Conservation (phyloP, 2,329 filamentous ascomycete genomes). For the Hypomyces perniciosus region DNA sequence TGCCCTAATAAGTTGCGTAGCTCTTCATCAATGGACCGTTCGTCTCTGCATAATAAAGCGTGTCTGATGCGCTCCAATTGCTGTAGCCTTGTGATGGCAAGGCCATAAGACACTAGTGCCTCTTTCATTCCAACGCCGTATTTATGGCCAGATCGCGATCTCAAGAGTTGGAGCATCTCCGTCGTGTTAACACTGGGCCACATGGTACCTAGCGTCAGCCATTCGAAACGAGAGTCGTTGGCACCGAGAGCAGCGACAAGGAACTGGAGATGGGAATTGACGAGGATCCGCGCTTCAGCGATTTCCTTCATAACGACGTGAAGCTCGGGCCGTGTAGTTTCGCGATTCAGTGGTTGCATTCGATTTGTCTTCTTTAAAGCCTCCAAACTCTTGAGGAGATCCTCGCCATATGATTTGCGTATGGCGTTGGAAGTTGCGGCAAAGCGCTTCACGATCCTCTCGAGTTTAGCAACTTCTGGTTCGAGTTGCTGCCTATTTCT, state of each 20-base stretch:
- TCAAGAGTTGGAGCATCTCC: constrained; percentile 38
- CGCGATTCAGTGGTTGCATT: not conserved
- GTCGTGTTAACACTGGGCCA: constrained; percentile 36
- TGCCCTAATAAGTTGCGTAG: constrained; percentile 29
- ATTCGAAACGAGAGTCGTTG: not conserved
- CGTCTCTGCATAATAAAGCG: not conserved
- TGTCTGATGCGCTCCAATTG: not conserved
- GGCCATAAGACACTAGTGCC: constrained; percentile 36
- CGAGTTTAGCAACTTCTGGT: not conserved
- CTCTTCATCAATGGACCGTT: constrained; percentile 2
- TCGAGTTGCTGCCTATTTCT: not conserved
- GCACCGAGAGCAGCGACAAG: not conserved
- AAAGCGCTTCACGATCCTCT: constrained; percentile 7
- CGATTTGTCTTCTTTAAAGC: not conserved
- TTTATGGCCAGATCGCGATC: constrained; percentile 13
- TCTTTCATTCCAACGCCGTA: constrained; percentile 34
- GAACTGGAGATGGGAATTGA: not conserved
- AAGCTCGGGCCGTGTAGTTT: not conserved
- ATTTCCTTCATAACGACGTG: not conserved
- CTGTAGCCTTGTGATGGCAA: constrained; percentile 31
- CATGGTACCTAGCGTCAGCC: constrained; percentile 23
- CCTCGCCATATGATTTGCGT: constrained; percentile 16
- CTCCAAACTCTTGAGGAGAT: constrained; percentile 12
- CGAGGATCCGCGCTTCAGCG: not conserved
- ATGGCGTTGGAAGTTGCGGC: not conserved